A percentile compares a stretch with the other conserved stretches of the same genome.
Conservation (phyloP, 495 filamentous ascomycete species). For the Penicillium canescens region DNA sequence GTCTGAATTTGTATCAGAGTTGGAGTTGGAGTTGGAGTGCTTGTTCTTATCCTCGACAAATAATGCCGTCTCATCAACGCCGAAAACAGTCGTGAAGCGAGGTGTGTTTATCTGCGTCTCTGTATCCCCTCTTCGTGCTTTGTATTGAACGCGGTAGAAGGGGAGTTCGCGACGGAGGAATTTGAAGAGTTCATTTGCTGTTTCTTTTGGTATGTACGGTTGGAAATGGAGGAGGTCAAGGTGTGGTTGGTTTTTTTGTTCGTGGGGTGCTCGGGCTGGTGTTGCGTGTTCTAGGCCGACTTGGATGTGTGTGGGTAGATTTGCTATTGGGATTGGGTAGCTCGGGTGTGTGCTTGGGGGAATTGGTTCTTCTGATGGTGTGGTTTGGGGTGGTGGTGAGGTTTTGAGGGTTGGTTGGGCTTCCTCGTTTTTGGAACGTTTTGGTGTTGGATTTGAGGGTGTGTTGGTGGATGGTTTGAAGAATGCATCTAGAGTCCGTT, state of each 20-base stretch:
- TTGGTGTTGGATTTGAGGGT: neutral
- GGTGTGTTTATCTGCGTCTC: conserved; percentile 67
- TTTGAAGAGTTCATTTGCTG: conserved; percentile 59
- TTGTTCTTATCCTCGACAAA: conserved; percentile 22
- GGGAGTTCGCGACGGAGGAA: conserved; percentile 63
- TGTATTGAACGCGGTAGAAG: conserved; percentile 74
- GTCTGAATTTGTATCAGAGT: neutral
- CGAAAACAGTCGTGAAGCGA: conserved; percentile 71
- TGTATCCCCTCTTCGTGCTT: conserved; percentile 56
- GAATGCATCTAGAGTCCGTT: conserved; percentile 29
- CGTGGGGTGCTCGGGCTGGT: conserved; percentile 12
- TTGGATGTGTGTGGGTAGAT: conserved; percentile 49
- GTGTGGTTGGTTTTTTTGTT: conserved; percentile 61
- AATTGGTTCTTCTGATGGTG: conserved; percentile 2
- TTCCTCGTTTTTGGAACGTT: conserved; percentile 16
- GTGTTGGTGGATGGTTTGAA: conserved; percentile 16
- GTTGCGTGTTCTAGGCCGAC: conserved; percentile 31
- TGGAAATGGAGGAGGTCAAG: conserved; percentile 69
- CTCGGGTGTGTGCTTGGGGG: conserved; percentile 43
- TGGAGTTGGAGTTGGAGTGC: conserved; percentile 8
- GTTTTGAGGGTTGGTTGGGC: neutral
- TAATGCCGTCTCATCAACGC: conserved; percentile 59
- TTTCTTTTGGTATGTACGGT: conserved; percentile 56
- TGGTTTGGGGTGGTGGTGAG: neutral
- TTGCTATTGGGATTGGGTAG: conserved; percentile 63